phyloP scores from a whole-genome alignment of 2,329 filamentous ascomycete species.

The Botrytis hyacinthi region DNA sequence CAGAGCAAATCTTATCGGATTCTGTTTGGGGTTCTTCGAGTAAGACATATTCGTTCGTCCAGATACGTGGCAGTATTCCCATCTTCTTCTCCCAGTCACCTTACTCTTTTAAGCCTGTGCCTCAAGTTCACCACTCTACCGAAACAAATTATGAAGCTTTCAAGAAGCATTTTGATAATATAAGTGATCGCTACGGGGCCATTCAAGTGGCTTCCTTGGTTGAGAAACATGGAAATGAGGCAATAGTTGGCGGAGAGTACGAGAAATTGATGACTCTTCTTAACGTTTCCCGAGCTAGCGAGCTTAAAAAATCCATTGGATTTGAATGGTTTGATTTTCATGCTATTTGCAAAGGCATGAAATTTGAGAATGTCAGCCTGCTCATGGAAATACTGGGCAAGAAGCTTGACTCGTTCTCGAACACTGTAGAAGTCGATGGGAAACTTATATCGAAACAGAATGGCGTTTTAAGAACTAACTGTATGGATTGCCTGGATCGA shows the following conservation, averaged over 20 bases:
- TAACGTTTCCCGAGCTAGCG: constrained; percentile 57
- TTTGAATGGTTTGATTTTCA: constrained; percentile 99
- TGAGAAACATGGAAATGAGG: constrained; percentile 82
- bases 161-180: constrained; percentile 70
- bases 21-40: constrained; percentile 59
- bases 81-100: constrained; percentile 94
- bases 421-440: constrained; percentile 58
- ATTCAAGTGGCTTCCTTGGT: constrained; percentile 82
- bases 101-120: constrained; percentile 86
- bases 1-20: constrained; percentile 85
- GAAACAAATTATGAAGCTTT: constrained; percentile 78
- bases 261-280: constrained; percentile 64
- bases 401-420: constrained; percentile 68
- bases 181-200: constrained; percentile 68
- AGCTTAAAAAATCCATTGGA: constrained; percentile 45
- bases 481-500: constrained; percentile 96
- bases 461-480: constrained; percentile 89
- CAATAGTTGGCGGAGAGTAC: constrained; percentile 74
- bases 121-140: constrained; percentile 75
- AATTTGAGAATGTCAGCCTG: constrained; percentile 88
- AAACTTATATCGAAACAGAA: constrained; percentile 53
- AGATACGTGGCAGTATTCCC: constrained; percentile 87
- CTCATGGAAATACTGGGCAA: constrained; percentile 69
- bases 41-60: constrained; percentile 78
- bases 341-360: constrained; percentile 88